Evolutionary conservation across 2,329 filamentous ascomycete species (phyloP), one percentile per base, ranked within the genome.

Genomic region (Penicillium sclerotigenum): DNA sequence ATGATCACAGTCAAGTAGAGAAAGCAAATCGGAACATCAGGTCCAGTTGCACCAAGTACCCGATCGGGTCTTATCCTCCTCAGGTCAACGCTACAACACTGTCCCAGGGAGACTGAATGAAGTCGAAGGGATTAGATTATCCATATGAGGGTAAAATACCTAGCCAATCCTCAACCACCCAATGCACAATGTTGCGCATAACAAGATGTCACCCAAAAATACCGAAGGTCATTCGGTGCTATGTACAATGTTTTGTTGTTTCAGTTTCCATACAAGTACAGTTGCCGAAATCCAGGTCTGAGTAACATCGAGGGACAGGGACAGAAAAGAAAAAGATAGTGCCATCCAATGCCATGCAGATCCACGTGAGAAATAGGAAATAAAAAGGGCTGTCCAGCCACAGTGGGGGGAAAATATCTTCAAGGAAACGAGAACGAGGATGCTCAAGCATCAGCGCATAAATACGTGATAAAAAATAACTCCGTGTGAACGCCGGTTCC

Each of bases 181-280:
- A 50, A 43, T 38, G 18, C 28, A 41, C 34, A 5, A 16, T 20
- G 10, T 34, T 34, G 34, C 13, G 11, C 34, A 38, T 24, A 28
- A 49, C 20, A 28, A 52, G 11, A 29, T 14, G 20, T 9, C 14
- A 14, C 40, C 28, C 26, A 33, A 31, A 36, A 9, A 34, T 43
- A 45, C 36, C 42, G 18, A 56, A 47, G 3, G n/a, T 26, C 38
- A 13, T 43, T 36, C 18, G 28, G 24, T 40, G 29, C n/a, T 53
- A 56, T 56, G 22, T 56, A 43, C 54, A 53, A 42, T 31, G 20
- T 10, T 52, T 22, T 45, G 33, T 24, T 40, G 33, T 38, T 45
- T 13, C 47, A 16, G 18, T 38, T 33, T 50, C 38, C 38, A 26
- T 46, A 52, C 33, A 52, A 52, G 20, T 52, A 56, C 34, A 52